These are phyloP conservation scores for Hypoxylon sp. DNA, from an alignment of 2,329 filamentous ascomycete species.

Conservation along the genomic window DNA sequence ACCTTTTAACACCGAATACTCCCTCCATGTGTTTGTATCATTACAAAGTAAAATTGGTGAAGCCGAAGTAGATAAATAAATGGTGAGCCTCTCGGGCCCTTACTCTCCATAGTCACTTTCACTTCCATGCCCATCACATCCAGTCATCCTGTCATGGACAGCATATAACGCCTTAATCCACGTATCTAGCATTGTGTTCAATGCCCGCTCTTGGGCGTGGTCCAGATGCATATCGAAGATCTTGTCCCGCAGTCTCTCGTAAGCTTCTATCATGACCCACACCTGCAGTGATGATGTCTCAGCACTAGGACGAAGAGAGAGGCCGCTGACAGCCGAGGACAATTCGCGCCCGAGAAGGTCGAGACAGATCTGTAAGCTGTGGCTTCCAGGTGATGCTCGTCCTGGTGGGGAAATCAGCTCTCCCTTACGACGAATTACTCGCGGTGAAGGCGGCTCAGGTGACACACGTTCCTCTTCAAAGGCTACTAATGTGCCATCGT, in stretches of 20 bases:
- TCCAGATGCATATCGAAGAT: conserved; percentile 55
- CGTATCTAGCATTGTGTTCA: conserved; percentile 63
- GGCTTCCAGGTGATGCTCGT: conserved; percentile 51
- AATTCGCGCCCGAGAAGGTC: conserved; percentile 67
- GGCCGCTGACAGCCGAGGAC: conserved; percentile 57
- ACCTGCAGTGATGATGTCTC: conserved; percentile 65
- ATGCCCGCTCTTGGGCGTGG: conserved; percentile 51
- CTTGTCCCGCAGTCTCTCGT: conserved; percentile 67
- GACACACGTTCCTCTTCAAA: conserved; percentile 63
- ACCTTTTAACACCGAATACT: conserved; percentile 13
- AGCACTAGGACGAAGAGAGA: conserved; percentile 46
- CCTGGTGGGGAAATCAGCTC: conserved; percentile 15
- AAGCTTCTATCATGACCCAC: conserved; percentile 72
- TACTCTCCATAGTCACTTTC: conserved; percentile 56
- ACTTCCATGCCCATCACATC: conserved; percentile 49
- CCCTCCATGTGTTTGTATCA: conserved; percentile 11
- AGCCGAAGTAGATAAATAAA: background rate
- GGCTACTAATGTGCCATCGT: conserved; percentile 63
- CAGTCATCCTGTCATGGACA: conserved; percentile 61
- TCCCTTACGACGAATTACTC: conserved; percentile 37
- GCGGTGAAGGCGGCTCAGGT: conserved; percentile 54
- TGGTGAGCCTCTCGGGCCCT: background rate
- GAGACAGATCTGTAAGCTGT: conserved; percentile 66
- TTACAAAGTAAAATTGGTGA: conserved; percentile 23
- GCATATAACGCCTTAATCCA: conserved; percentile 66